Base-by-base conservation (phyloP, 192 early-diverging fungal species). In the Gamsiella multidivaricata region DNA sequence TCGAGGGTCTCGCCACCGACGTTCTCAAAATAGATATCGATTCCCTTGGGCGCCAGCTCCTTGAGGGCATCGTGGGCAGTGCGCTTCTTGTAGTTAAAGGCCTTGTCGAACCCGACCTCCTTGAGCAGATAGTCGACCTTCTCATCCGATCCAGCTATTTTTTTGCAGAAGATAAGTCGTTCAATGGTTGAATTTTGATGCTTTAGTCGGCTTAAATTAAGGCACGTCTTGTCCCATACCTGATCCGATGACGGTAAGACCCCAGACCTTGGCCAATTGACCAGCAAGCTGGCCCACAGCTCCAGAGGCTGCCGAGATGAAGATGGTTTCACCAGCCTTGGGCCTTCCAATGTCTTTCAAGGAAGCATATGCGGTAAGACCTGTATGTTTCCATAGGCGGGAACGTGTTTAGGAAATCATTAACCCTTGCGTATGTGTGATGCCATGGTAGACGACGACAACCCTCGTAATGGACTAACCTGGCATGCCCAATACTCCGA, bases 11-110 rank as follows among this genome's bases (percentile, higher is more conserved):
- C 89, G 36, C 94, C 94, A 32, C 92, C 94, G 31, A 93, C 91
- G 54, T 92, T 91, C 61, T 94, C 93, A 86, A 92, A 95, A 80
- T 94, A 94, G 31, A 94, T 88, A 65, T 96, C 94, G 60, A 95
- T 89, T 28, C 94, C 94, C 17, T 93, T 84, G 33, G 94, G 94
- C 25, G 87, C 89, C 9, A 82, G 64, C 65, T 90, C 65, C 28
- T 65, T 83, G 36, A 96, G 88, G 11, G 86, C 87, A 0, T 73
- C 69, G 53, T 80, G 63, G 6, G 69, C 51, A 26, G 69, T 81
- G 11, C 81, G 82, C 12, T 83, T 93, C 66, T 94, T 96, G 88
- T 96, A 96, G 83, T 96, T 96, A 85, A 96, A 91, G 20, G 86
- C 94, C 3, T 71, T 85, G 78, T 95, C 92, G 32, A 91, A 91